Percentiles rank a stretch among this genome's conserved stretches.
phyloP scores from a whole-genome alignment of 177 flowering plant genomes.

The Vitis hybrid region DNA sequence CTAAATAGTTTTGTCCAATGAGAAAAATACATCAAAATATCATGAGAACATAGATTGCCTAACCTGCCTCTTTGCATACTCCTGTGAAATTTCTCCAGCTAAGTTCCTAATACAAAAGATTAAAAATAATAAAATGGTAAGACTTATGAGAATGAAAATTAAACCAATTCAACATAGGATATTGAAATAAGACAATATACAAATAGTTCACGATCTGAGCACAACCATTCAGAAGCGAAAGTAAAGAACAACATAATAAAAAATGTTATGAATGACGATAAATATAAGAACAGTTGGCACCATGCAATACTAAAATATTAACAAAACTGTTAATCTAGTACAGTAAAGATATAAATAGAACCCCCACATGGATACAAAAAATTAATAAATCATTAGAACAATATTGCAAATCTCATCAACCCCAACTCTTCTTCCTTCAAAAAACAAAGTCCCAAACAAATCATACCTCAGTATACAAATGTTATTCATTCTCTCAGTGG shows the following conservation, averaged over 20 bases:
- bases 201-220: background rate
- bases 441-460: no score
- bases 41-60: slow-evolving; percentile 1
- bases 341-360: no score
- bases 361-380: no score
- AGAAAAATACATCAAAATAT: background rate
- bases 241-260: background rate
- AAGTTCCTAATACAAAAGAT: slow-evolving; percentile 58
- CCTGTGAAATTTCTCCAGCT: slow-evolving; percentile 91
- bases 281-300: no score
- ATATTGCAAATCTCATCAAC: no score
- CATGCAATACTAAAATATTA: no score
- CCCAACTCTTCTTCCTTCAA: no score
- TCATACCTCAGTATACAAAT: no score
- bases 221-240: background rate
- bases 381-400: no score
- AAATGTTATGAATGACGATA: background rate
- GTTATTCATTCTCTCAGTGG: no score
- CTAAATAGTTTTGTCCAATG: background rate
- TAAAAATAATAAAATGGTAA: background rate
- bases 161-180: background rate
- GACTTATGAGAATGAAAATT: background rate
- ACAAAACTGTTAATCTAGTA: no score
- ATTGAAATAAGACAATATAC: background rate
- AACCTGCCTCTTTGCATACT: slow-evolving; percentile 77